Evolutionary conservation across 2,329 filamentous ascomycete species (phyloP).

Genomic region (Aspergillus oerlinghausenensis): DNA sequence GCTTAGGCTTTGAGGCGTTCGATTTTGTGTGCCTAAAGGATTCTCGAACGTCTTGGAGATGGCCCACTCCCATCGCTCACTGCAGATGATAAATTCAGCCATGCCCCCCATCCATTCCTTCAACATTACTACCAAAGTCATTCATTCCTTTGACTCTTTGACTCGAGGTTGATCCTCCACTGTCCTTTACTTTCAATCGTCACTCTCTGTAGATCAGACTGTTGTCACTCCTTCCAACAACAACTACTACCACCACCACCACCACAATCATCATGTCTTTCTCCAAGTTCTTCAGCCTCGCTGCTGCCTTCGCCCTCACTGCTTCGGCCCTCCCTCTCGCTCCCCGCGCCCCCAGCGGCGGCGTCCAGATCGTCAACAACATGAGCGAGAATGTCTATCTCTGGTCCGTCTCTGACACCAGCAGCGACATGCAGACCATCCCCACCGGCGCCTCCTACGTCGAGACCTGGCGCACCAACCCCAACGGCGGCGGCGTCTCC

Average conservation of each 20-base stretch:
- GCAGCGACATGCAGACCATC: conserved; percentile 19
- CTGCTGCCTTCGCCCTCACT: conserved; percentile 7
- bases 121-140: not conserved
- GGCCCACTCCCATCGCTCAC: not conserved
- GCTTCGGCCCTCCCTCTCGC: conserved; percentile 5
- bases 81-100: not conserved
- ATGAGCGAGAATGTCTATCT: conserved; percentile 20
- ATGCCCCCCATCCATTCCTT: not conserved
- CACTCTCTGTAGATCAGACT: not conserved
- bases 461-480: conserved; percentile 26
- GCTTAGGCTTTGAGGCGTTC: not conserved
- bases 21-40: not conserved
- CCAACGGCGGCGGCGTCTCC: conserved; percentile 28
- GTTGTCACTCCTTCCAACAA: not conserved
- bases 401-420: conserved; percentile 21
- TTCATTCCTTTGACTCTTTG: not conserved
- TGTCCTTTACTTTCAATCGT: not conserved
- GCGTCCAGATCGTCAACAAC: conserved; percentile 26
- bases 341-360: conserved; percentile 7
- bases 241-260: not conserved
- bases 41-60: not conserved
- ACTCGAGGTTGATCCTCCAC: not conserved
- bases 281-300: conserved; percentile 8
- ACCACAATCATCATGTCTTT: conserved; percentile 3
- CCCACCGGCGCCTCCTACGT: conserved; percentile 15